These are phyloP conservation scores for Neltuma alba DNA, from an alignment of 306 rosid species.

Conservation along the genomic window DNA sequence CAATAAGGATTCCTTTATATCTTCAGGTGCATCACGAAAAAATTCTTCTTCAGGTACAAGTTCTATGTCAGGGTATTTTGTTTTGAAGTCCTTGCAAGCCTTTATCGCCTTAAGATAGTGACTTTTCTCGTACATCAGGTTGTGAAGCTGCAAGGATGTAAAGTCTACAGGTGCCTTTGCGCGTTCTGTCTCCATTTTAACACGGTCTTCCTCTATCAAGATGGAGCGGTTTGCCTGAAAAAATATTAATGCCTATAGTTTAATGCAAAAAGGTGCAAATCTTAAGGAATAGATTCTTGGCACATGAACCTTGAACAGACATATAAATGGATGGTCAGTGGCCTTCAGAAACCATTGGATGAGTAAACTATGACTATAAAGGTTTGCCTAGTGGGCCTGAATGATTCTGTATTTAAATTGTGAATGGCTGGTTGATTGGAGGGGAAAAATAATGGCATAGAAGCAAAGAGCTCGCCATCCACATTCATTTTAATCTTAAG, in stretches of 20 bases:
- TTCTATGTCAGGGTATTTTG: no score
- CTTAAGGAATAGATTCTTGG: not conserved
- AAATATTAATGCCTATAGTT: no score
- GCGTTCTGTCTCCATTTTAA: no score
- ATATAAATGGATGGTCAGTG: not conserved
- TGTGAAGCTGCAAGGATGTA: no score
- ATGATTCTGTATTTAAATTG: not conserved
- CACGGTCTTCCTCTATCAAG: no score
- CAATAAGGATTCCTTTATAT: conserved; percentile 49
- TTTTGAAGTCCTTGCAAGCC: no score
- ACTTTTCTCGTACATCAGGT: no score
- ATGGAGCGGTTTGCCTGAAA: no score
- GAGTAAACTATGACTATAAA: not conserved
- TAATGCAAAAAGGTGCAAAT: not conserved
- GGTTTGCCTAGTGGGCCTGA: not conserved
- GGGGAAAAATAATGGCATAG: not conserved
- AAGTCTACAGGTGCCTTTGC: no score
- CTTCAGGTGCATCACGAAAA: no score
- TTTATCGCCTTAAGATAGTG: no score
- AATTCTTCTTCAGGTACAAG: no score
- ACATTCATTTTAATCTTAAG: not conserved
- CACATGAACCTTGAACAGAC: not conserved
- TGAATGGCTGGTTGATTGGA: not conserved
- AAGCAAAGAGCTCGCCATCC: not conserved
- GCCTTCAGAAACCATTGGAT: not conserved